A percentile compares a stretch with the other conserved stretches of the same genome.
These are phyloP conservation scores for Lasiodiplodia sp. DNA, from an alignment of 2,329 filamentous ascomycete species.

Conservation along the genomic window DNA sequence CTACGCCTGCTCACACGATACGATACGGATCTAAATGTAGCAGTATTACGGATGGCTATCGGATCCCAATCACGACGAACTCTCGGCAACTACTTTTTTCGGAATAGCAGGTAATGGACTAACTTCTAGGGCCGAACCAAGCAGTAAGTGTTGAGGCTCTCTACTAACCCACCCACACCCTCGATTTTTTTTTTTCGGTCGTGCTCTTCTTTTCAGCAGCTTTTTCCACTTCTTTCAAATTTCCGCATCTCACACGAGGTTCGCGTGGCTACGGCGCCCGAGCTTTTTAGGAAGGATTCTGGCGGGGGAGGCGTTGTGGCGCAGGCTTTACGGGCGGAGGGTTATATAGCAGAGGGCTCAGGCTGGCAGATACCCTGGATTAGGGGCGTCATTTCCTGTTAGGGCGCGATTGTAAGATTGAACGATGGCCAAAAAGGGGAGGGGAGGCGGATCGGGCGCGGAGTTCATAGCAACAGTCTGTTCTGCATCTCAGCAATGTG, in stretches of 20 bases:
- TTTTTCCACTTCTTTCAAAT: background rate
- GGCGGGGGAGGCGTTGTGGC: constrained; percentile 19
- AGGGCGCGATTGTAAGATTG: constrained; percentile 19
- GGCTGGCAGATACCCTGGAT: constrained; percentile 24
- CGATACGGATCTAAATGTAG: background rate
- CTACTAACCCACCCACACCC: constrained; percentile 11
- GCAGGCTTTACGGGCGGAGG: constrained; percentile 2
- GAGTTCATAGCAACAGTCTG: constrained; percentile 2
- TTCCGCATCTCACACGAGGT: constrained; percentile 10
- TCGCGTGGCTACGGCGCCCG: background rate
- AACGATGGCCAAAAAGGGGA: constrained; percentile 22
- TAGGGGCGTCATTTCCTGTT: constrained; percentile 17
- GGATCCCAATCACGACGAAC: background rate
- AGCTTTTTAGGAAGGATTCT: constrained; percentile 15
- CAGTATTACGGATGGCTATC: background rate
- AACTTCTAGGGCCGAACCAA: constrained; percentile 13
- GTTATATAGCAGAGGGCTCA: constrained; percentile 13
- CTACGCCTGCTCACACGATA: background rate
- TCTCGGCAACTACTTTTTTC: background rate
- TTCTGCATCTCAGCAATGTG: constrained; percentile 9
- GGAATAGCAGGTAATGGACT: constrained; percentile 11
- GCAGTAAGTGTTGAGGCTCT: constrained; percentile 19
- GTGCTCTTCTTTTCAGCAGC: background rate
- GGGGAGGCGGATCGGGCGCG: constrained; percentile 18
- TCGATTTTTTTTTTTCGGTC: background rate